Conservation (phyloP, 1,284 basidiomycete genomes). For the Apiotrichum sp. region DNA sequence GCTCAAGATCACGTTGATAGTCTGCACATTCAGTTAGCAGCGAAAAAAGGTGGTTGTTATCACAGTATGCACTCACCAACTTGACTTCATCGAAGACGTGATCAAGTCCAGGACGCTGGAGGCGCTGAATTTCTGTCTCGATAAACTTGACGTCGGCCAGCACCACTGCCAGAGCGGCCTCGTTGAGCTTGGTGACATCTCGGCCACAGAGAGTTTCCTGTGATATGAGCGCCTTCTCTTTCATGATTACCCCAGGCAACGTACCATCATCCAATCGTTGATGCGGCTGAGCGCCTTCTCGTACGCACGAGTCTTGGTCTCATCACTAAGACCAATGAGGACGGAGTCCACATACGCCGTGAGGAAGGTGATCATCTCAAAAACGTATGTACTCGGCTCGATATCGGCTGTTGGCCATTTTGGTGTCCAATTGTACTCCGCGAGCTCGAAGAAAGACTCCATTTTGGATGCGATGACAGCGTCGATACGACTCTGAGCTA, state of each 20-base stretch:
- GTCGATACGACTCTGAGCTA: constrained; percentile 72
- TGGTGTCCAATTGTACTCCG: constrained; percentile 92
- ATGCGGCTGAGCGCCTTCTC: constrained; percentile 77
- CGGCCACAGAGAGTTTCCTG: constrained; percentile 38
- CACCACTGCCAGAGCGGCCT: constrained; percentile 77
- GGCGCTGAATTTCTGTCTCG: constrained; percentile 69
- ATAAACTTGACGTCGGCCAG: constrained; percentile 77
- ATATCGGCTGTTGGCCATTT: constrained; percentile 46
- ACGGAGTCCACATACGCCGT: constrained; percentile 93
- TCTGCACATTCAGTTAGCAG: constrained; percentile 50
- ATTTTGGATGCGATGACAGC: constrained; percentile 82
- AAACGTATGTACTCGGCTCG: constrained; percentile 78
- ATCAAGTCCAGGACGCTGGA: constrained; percentile 63
- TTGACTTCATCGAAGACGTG: constrained; percentile 76
- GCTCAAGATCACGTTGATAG: constrained; percentile 65
- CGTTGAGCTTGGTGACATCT: constrained; percentile 75
- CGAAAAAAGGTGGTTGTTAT: too few relatives aligned
- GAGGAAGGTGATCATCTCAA: constrained; percentile 93
- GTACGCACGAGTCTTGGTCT: constrained; percentile 83
- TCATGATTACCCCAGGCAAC: constrained; percentile 6
- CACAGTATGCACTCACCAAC: constrained; percentile 53
- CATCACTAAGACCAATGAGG: constrained; percentile 63
- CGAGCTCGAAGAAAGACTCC: constrained; percentile 91
- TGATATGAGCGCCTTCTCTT: not conserved
- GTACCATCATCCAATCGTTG: constrained; percentile 72